A percentile compares a stretch with the other conserved stretches of the same genome.
Conservation (phyloP, 345 rosid genomes). For the Bretschneidera sinensis region DNA sequence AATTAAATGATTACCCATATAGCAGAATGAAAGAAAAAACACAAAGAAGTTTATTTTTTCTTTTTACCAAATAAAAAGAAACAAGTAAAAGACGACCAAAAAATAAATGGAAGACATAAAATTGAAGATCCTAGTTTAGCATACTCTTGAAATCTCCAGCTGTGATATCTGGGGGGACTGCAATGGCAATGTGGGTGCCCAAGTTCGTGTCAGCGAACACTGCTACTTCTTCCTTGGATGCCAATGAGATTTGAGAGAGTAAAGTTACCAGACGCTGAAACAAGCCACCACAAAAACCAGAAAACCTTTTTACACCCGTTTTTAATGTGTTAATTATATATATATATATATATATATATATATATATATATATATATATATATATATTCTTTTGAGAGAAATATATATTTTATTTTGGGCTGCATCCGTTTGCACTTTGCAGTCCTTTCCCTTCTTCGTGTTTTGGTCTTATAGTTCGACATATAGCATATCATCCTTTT, state of each 20-base stretch:
- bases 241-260: conserved; percentile 21
- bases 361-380: no score
- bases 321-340: no score
- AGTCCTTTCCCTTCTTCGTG: no score
- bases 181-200: conserved; percentile 54
- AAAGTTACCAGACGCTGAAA: neutral
- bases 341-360: no score
- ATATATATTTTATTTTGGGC: no score
- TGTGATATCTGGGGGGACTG: conserved; percentile 40
- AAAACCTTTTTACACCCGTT: neutral
- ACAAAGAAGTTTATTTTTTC: neutral
- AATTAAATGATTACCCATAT: neutral
- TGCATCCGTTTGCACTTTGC: no score
- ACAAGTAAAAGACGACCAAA: no score
- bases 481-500: no score
- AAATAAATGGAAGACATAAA: neutral
- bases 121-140: neutral
- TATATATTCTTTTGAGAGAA: no score
- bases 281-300: no score
- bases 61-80: neutral
- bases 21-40: neutral
- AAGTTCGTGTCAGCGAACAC: conserved; percentile 54
- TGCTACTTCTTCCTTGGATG: conserved; percentile 32
- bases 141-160: conserved; percentile 51
- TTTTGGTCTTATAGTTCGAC: no score